Evolutionary conservation across 2,329 filamentous ascomycete genomes (phyloP), one percentile per base, ranked within the genome.

Genomic region (Venturia carpophila): DNA sequence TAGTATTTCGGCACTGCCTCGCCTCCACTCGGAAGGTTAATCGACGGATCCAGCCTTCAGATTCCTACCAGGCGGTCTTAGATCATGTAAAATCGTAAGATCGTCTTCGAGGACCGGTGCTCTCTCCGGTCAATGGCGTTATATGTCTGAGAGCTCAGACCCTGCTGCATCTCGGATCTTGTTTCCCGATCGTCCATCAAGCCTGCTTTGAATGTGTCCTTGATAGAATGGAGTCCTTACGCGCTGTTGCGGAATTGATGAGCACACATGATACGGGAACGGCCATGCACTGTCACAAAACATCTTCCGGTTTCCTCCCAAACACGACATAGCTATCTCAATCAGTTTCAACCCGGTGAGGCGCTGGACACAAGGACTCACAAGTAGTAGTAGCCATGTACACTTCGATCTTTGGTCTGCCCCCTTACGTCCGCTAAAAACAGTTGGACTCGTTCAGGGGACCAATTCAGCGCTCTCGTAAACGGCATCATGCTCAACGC

Each of bases 381-480:
- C 62, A 64, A 64, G 3, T 2, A 49, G 39, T 64, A 64, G 67
- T 71, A 73, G 39, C 70, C 63, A 66, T 73, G 71, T 52, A 69
- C 70, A 21, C 69, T 68, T 60, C 39, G 61, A 63, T 67, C 65
- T 63, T 68, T 69, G 47, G 69, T 56, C 62, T 69, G 67, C 15
- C 49, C 62, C 61, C 70, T 63, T 2, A 70, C 65, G 47, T 69
- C 67, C 13, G 67, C 68, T 17, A 71, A 61, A 65, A 70, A 66
- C 17, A 64, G 68, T 65, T 73, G 65, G 60, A 73, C 39, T 67
- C 73, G 71, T 1, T 73, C 70, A 11, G 69, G 49, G 2, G 65
- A 68, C 71, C 71, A 73, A 9, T 69, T 69, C 3, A 68, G 67
- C 65, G 70, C 71, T 52, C 69, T 67, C 9, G 68, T 71, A 60